Evolutionary conservation across 805 yeast genomes (phyloP), one percentile per base, ranked within the genome.

Genomic region (Starmerella sirachaensis): DNA sequence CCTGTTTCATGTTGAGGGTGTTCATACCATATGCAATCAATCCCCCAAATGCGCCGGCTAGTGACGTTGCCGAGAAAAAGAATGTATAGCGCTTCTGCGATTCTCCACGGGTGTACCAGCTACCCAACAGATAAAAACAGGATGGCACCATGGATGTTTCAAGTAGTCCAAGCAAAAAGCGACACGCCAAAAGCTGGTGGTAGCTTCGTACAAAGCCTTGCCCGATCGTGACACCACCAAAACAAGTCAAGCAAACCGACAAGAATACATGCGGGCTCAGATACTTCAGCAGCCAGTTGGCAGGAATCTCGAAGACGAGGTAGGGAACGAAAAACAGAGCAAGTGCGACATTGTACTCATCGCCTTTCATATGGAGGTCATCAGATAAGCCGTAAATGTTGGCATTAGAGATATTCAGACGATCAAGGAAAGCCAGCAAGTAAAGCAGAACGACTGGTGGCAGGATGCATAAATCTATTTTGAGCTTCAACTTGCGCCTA

Each of bases 321-420:
- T 79, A 79, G 6, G 84, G 84, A 12, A 77, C 76, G 47, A 77
- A 79, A 57, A 79, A 78, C 7, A 78, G 69, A 6, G 82, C 74
- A 45, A 79, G 64, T 4, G 79, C 77, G 23, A 65, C 68, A 53
- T 76, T 74, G 61, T 66, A 78, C 51, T 78, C 76, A 47, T 66
- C 65, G 10, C 78, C 78, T 1, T 58, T 55, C 31, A 82, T 61
- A 14, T 64, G 50, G 22, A 82, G 57, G 39, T 74, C 79, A 1
- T 50, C 57, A 16, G 65, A 65, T 63, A 82, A 62, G 11, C 84
- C 84, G 52, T 79, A 80, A 39, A 77, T 69, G 42, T 74, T 73
- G 5, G 93, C 93, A 57, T 82, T 81, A 18, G 86, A 74, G 43
- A 82, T 78, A 56, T 82, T 82, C 41, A 81, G 85, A 56, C 93